Evolutionary conservation across 2,329 filamentous ascomycete species (phyloP), one percentile per base, ranked within the genome.

Genomic region (Xylariaceae sp.): DNA sequence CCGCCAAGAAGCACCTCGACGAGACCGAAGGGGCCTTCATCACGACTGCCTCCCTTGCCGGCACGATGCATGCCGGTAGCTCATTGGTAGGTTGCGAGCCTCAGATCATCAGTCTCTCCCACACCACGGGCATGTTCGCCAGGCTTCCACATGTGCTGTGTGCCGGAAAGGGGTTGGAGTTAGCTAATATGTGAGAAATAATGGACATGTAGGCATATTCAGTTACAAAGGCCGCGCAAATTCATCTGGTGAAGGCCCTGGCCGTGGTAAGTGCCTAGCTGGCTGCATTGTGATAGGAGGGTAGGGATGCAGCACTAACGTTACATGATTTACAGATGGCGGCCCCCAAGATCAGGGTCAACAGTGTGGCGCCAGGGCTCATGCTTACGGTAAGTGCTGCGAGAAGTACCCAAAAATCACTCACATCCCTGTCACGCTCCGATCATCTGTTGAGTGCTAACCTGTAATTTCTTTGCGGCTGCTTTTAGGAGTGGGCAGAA

Each of bases 181-280:
- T 11, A 11, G 21, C 21, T 24, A 24, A 24, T 11, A 24, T 24
- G 21, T 24, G 21, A 23, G 13, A 26, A 5, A 47, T 11, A 6
- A 3, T 19, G 13, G 24, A 18, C n/a, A 33, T 7, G 3, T 32
- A 73, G 81, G 76, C 86, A 3, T 92, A 92, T 54, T 70, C 79
- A 0, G 81, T 89, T 13, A 85, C 83, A 26, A 92, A 92, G 59
- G 76, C 85, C 1, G 86, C 86, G 9, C 76, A 82, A 41, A 63
- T 80, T 26, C 76, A 81, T 52, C 64, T 81, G 3, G 65, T 68
- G 12, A 78, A 74, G 48, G 66, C 65, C 7, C 61, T 80, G 21
- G 76, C 76, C 1, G 53, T 65, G 4, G 46, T 48, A 32, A 41
- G 46, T 46, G n/a, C 9, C 4, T 30, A 7, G 3, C 9, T 3